phyloP scores from a whole-genome alignment of 257 asterid species.

The Nicotiana paniculata region DNA sequence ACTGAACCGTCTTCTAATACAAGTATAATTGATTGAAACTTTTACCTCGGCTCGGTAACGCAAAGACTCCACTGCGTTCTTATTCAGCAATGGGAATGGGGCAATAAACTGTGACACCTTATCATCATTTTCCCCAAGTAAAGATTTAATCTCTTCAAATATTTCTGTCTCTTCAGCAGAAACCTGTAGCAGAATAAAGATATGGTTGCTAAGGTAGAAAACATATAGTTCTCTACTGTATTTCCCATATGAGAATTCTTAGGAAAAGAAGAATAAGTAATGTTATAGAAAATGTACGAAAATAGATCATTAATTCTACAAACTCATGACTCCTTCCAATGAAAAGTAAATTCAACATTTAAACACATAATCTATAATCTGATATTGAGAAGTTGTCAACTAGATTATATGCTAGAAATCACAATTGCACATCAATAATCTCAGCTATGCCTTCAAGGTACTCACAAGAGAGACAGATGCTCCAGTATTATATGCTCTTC shows the following conservation, averaged over 20 bases:
- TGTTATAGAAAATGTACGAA: background rate
- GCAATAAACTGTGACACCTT: constrained; percentile 66
- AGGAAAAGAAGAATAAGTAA: background rate
- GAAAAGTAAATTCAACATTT: background rate
- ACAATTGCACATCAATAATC: background rate
- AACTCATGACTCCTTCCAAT: background rate
- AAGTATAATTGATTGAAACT: background rate
- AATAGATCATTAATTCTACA: background rate
- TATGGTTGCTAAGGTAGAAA: background rate
- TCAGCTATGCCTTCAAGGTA: constrained; percentile 16
- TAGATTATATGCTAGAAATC: background rate
- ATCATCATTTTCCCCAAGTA: constrained; percentile 62
- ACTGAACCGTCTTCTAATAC: background rate
- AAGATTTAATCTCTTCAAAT: constrained; percentile 68
- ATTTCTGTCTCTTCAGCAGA: constrained; percentile 63
- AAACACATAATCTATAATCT: background rate
- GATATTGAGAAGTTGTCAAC: background rate
- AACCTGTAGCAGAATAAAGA: constrained; percentile 41
- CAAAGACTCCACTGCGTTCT: constrained; percentile 84
- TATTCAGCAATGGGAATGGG: constrained; percentile 79
- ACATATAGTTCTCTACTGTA: background rate
- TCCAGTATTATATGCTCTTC: constrained; percentile 89
- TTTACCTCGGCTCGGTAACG: constrained; percentile 96
- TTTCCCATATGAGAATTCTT: background rate
- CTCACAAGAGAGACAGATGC: constrained; percentile 94